Base-by-base conservation (phyloP, 164 flowering plant genomes). In the Brasenia schreberi region DNA sequence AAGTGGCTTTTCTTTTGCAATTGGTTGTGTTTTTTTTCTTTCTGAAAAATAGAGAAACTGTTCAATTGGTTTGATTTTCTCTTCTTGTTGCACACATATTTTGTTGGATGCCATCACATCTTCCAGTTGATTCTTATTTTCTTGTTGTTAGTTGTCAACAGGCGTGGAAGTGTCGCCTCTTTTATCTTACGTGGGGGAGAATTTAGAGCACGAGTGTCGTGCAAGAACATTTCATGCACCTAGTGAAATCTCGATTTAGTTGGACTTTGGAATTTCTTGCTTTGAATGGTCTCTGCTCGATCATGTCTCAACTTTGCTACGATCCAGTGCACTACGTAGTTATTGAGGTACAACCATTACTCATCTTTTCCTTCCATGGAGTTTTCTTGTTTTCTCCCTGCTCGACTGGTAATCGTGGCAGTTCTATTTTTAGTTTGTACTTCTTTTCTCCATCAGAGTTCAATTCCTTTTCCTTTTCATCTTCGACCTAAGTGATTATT, bases 191-290 rank as follows among this genome's bases (percentile, higher is more conserved):
- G 80, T 87, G 19, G 99, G 99, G 69, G 99, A 94, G 78, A 91
- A 91, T 75, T 87, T 94, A n/a, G 97, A 94, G 79, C 81, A 96
- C n/a, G 82, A 89, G 66, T 94, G 97, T 67, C 96, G 95, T 7
- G 97, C 95, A 68, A 83, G 96, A 79, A 89, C 97, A 58, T 94
- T 94, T 75, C 99, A 94, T 69, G 99, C 97, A 0, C 99, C 99
- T 23, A 88, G 97, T 74, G 99, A 94, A 74, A 94, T 94, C 72
- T 66, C 86, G 56, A 83, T 79, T 78, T 94, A 90, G 81, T 64
- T 63, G 60, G 61, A 66, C 39, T 33, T 33, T 33, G 39, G 39
- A 33, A 33, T 33, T 33, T 33, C 39, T 33, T 33, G 39, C 39
- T 1, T 33, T 33, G 39, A 1, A 33, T 33, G 39, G 39, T 33